Conservation (phyloP, 2,329 filamentous ascomycete species). For the Westerdykella sp. region DNA sequence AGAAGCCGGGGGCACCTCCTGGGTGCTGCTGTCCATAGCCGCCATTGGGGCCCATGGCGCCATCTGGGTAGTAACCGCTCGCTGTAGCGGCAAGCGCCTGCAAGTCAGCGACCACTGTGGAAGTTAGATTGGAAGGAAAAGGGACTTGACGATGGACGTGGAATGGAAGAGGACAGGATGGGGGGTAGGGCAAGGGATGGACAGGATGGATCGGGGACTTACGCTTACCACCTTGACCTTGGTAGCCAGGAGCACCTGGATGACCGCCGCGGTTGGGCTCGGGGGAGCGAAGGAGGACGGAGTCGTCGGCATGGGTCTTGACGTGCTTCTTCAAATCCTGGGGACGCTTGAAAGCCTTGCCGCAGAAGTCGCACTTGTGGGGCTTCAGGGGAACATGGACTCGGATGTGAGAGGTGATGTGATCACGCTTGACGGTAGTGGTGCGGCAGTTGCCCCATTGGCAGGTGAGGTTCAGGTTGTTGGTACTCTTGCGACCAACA, state of each 20-base stretch:
- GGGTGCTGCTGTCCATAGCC: constrained; percentile 48
- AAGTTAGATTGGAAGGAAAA: constrained; percentile 26
- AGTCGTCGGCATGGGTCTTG: constrained; percentile 97
- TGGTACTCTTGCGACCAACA: constrained; percentile 97
- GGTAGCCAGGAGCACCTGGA: constrained; percentile 32
- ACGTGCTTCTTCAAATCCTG: constrained; percentile 99
- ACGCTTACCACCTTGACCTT: constrained; percentile 36
- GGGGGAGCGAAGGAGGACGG: constrained; percentile 62
- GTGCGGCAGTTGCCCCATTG: constrained; percentile 96
- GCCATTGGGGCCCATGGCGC: constrained; percentile 30
- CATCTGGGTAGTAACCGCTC: constrained; percentile 43
- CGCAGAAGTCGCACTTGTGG: constrained; percentile 98
- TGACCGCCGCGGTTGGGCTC: constrained; percentile 49
- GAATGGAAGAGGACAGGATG: neutral
- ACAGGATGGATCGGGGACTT: constrained; percentile 16
- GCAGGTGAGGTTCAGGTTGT: constrained; percentile 95
- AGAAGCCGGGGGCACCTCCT: constrained; percentile 41
- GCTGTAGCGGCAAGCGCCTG: constrained; percentile 46
- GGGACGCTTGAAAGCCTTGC: constrained; percentile 97
- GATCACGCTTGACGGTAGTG: constrained; percentile 95
- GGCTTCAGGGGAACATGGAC: constrained; percentile 98
- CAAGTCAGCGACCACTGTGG: constrained; percentile 42
- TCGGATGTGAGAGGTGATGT: constrained; percentile 98
- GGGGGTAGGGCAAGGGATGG: neutral
- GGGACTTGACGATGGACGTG: constrained; percentile 3